Percentiles rank a stretch among this genome's conserved stretches.
Conservation (phyloP, 805 yeast species). For the Candida ulmi region DNA sequence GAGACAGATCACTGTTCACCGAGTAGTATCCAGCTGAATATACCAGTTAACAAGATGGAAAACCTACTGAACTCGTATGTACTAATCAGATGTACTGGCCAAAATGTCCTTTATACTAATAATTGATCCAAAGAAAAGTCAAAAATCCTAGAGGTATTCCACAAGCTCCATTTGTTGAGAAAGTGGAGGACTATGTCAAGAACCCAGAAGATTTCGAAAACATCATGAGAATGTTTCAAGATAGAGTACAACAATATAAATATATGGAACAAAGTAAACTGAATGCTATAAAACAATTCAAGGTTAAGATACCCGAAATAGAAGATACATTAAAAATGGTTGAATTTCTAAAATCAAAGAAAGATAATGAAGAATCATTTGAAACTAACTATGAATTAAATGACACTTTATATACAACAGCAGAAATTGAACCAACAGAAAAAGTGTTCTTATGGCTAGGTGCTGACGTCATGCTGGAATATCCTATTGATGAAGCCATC, state of each 20-base stretch:
- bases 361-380: constrained; percentile 36
- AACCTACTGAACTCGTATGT: constrained; percentile 19
- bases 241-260: constrained; percentile 82
- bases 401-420: constrained; percentile 86
- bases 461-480: constrained; percentile 95
- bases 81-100: too few species aligned
- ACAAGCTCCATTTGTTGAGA: constrained; percentile 88
- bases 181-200: constrained; percentile 69
- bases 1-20: too few species aligned
- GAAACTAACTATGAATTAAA: constrained; percentile 86
- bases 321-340: constrained; percentile 78
- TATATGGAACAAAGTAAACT: constrained; percentile 57
- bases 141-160: constrained; percentile 93
- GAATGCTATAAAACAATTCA: constrained; percentile 38
- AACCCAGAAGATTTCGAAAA: constrained; percentile 64
- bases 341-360: constrained; percentile 46
- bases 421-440: constrained; percentile 57
- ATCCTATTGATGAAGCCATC: constrained; percentile 84
- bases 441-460: constrained; percentile 93
- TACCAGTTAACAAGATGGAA: constrained; percentile 12
- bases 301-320: constrained; percentile 84
- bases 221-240: constrained; percentile 73
- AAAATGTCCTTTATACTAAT: too few species aligned
- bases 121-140: constrained; percentile 7
- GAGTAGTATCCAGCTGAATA: too few species aligned